These are phyloP conservation scores for Capsicum chinense DNA, from an alignment of 257 asterid species.

Conservation along the genomic window DNA sequence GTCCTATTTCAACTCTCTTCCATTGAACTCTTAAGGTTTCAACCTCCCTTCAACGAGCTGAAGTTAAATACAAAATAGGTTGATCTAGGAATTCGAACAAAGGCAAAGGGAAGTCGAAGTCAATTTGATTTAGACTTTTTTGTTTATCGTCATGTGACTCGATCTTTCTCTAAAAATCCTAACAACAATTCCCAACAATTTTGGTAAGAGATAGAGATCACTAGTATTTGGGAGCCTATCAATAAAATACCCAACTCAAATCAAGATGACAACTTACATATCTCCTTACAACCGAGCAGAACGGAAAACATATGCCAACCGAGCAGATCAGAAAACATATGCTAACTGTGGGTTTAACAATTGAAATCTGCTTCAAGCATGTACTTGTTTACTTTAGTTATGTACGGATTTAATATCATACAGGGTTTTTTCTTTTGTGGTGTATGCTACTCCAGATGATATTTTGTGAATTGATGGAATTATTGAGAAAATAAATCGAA, in stretches of 20 bases:
- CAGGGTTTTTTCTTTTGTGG: background rate
- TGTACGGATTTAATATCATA: background rate
- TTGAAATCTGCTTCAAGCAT: slow-evolving; percentile 5
- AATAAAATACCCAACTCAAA: background rate
- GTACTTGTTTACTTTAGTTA: background rate
- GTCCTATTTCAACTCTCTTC: too few relatives aligned
- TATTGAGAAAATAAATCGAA: background rate
- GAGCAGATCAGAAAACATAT: background rate
- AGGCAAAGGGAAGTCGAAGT: too few relatives aligned
- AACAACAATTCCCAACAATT: background rate
- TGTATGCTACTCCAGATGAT: background rate
- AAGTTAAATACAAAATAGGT: too few relatives aligned
- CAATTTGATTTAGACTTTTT: too few relatives aligned
- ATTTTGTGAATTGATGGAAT: background rate
- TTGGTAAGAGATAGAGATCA: slow-evolving; percentile 17
- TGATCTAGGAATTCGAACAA: too few relatives aligned
- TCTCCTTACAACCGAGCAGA: background rate
- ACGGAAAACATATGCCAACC: background rate
- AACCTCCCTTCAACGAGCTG: too few relatives aligned
- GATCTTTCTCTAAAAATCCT: too few relatives aligned
- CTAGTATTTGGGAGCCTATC: background rate
- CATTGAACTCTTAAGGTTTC: too few relatives aligned
- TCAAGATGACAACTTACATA: background rate
- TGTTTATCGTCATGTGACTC: too few relatives aligned
- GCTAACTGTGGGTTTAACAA: slow-evolving; percentile 11